Conservation (phyloP, 2,329 filamentous ascomycete genomes). For the Aurifilum marmelostoma region DNA sequence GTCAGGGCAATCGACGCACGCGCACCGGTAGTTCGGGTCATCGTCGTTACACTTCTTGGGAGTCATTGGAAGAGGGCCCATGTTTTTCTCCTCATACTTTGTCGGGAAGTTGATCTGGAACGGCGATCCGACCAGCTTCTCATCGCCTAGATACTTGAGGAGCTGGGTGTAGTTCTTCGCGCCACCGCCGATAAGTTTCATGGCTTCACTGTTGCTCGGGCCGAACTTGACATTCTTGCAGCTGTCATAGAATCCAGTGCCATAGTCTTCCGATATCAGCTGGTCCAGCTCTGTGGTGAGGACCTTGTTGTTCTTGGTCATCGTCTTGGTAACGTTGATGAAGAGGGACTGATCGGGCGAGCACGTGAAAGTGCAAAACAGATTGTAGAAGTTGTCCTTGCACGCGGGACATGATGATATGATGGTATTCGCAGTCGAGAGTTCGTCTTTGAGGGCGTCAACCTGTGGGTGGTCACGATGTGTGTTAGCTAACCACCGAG, state of each 20-base stretch:
- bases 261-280: slow-evolving; percentile 81
- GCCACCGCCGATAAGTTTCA: slow-evolving; percentile 93
- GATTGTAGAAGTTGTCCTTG: slow-evolving; percentile 97
- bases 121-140: slow-evolving; percentile 87
- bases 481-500: neutral
- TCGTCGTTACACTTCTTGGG: slow-evolving; percentile 89
- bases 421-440: slow-evolving; percentile 84
- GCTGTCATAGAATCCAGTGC: slow-evolving; percentile 88
- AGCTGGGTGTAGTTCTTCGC: slow-evolving; percentile 88
- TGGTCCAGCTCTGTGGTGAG: slow-evolving; percentile 92
- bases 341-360: slow-evolving; percentile 96
- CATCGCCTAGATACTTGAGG: slow-evolving; percentile 89
- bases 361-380: slow-evolving; percentile 98
- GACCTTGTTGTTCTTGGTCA: slow-evolving; percentile 59
- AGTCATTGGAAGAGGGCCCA: slow-evolving; percentile 71
- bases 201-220: slow-evolving; percentile 88
- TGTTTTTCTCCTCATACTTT: slow-evolving; percentile 65
- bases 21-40: slow-evolving; percentile 83
- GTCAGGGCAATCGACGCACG: slow-evolving; percentile 88
- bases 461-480: slow-evolving; percentile 54
- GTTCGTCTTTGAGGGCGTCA: slow-evolving; percentile 77
- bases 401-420: slow-evolving; percentile 95
- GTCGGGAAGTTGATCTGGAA: slow-evolving; percentile 96
- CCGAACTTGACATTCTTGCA: slow-evolving; percentile 99
- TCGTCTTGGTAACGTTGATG: slow-evolving; percentile 83